Conservation (phyloP, 257 asterid genomes). For the Paraleonurus japonicus region DNA sequence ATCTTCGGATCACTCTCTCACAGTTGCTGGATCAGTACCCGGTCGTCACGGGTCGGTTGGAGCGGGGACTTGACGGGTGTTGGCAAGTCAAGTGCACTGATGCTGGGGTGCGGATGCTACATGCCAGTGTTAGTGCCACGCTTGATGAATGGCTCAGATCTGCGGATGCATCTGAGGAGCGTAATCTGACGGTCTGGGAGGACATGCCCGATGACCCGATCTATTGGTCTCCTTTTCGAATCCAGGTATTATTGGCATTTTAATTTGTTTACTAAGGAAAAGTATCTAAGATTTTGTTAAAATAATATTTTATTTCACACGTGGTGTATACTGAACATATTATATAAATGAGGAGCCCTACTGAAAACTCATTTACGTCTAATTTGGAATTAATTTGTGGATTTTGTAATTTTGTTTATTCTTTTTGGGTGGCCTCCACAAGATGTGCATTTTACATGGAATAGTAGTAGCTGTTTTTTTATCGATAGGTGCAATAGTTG, state of each 20-base stretch:
- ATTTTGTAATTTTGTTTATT: neutral
- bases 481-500: neutral
- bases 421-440: neutral
- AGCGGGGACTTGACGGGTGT: constrained; percentile 33
- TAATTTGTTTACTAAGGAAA: too few species aligned
- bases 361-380: neutral
- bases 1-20: constrained; percentile 44
- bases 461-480: neutral
- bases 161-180: constrained; percentile 47
- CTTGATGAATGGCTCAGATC: constrained; percentile 65
- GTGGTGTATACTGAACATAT: too few species aligned
- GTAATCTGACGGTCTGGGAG: constrained; percentile 66
- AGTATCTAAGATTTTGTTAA: too few species aligned
- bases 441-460: neutral
- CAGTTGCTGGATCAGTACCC: constrained; percentile 48
- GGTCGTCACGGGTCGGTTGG: constrained; percentile 54
- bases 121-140: constrained; percentile 42
- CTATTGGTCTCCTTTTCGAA: constrained; percentile 66
- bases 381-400: neutral
- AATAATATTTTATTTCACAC: too few species aligned
- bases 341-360: too few species aligned
- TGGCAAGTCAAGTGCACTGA: constrained; percentile 62
- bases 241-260: constrained; percentile 42
- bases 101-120: constrained; percentile 63
- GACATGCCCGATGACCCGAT: constrained; percentile 50